phyloP scores from a whole-genome alignment of 2,329 filamentous ascomycete genomes.

The Apiospora saccharicola region DNA sequence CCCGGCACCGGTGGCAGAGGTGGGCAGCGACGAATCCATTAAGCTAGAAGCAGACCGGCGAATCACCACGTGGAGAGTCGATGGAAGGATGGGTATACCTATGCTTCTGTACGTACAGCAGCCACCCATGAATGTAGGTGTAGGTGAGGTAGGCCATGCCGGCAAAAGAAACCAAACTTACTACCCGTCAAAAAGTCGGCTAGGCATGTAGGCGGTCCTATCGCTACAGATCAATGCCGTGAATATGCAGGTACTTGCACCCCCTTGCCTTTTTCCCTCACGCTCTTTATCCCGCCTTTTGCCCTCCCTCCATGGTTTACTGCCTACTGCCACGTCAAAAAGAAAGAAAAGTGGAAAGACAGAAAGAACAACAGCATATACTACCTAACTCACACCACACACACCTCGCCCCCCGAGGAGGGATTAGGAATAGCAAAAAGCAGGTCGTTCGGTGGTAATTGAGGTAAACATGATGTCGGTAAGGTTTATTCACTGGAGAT shows the following conservation, averaged over 20 bases:
- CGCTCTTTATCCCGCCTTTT: constrained; percentile 1
- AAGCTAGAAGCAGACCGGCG: neutral
- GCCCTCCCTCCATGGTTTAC: neutral
- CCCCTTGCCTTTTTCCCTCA: constrained; percentile 1
- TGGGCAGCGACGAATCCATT: neutral
- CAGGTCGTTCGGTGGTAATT: neutral
- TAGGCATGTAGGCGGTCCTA: neutral
- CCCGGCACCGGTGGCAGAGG: neutral
- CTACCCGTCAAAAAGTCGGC: neutral
- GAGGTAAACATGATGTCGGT: neutral
- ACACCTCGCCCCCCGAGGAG: neutral
- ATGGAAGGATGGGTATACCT: neutral
- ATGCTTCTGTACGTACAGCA: neutral
- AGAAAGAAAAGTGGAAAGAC: neutral
- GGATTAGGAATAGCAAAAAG: neutral
- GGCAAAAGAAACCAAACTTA: constrained; percentile 3
- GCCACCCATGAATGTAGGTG: neutral
- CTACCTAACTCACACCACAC: neutral
- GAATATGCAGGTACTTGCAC: constrained; percentile 15
- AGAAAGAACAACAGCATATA: neutral
- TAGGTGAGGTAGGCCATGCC: neutral
- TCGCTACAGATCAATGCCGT: constrained; percentile 19
- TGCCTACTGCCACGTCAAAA: constrained; percentile 10
- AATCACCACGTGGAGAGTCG: constrained; percentile 23
- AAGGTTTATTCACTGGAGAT: constrained; percentile 7